Evolutionary conservation across 2,329 filamentous ascomycete genomes (phyloP).

Genomic region (Penicillium griseofulvum): DNA sequence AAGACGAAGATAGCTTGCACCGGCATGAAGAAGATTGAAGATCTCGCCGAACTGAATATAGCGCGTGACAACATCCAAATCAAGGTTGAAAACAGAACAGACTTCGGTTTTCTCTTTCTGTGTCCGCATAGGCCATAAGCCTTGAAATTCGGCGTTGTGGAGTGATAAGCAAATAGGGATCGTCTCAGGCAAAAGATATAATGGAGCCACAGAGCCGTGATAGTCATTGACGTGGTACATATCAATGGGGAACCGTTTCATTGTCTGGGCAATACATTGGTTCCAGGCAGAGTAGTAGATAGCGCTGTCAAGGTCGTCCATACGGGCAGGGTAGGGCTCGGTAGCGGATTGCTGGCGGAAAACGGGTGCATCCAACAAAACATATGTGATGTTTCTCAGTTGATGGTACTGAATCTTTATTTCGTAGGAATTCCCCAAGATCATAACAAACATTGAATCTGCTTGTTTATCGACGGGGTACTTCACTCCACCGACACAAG

Average conservation of each 20-base stretch:
- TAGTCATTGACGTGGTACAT: slow-evolving; percentile 68
- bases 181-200: slow-evolving; percentile 63
- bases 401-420: slow-evolving; percentile 64
- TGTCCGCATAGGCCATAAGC: slow-evolving; percentile 65
- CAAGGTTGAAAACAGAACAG: slow-evolving; percentile 63
- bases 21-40: slow-evolving; percentile 67
- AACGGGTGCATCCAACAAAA: slow-evolving; percentile 64
- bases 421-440: slow-evolving; percentile 60
- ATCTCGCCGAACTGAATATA: slow-evolving; percentile 69
- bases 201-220: slow-evolving; percentile 61
- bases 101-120: slow-evolving; percentile 62
- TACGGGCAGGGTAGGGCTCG: slow-evolving; percentile 64
- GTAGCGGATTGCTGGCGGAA: slow-evolving; percentile 63
- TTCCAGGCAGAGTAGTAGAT: slow-evolving; percentile 71
- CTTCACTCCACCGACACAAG: slow-evolving; percentile 61
- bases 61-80: slow-evolving; percentile 54
- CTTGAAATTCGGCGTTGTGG: slow-evolving; percentile 69
- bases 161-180: slow-evolving; percentile 63
- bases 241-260: slow-evolving; percentile 61
- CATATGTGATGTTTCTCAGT: slow-evolving; percentile 65
- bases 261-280: slow-evolving; percentile 63
- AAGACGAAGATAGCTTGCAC: slow-evolving; percentile 62
- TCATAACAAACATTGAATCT: slow-evolving; percentile 61
- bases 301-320: slow-evolving; percentile 67
- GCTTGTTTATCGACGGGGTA: slow-evolving; percentile 60